A percentile compares a stretch with the other conserved stretches of the same genome.
Evolutionary conservation across 129 eudicot genomes (phyloP).

Genomic region (Flaveria ramosissima): DNA sequence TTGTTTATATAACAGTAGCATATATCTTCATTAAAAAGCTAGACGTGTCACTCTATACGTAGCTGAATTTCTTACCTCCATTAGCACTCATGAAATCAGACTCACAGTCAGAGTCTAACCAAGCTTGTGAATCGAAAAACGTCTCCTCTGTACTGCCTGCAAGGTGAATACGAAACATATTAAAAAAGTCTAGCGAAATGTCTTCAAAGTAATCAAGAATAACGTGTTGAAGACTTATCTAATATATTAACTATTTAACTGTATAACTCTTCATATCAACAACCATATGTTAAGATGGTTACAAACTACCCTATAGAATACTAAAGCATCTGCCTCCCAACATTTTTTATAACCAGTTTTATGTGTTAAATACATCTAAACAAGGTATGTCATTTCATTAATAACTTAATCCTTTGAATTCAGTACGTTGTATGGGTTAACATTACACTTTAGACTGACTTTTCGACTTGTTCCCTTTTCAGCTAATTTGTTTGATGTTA

Average conservation of each 20-base stretch:
- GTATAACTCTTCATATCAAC: neutral
- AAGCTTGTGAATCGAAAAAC: slow-evolving; percentile 67
- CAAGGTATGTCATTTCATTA: neutral
- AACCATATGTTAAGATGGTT: neutral
- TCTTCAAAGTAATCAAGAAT: neutral
- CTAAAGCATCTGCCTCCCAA: no score
- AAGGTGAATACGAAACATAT: slow-evolving; percentile 11
- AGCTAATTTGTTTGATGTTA: neutral
- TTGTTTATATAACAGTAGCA: neutral
- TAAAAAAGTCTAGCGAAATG: neutral
- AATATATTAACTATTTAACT: no score
- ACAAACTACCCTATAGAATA: no score
- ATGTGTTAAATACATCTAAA: neutral
- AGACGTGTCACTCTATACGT: neutral
- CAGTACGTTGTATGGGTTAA: neutral
- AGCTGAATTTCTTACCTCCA: slow-evolving; percentile 46
- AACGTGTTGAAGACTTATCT: neutral
- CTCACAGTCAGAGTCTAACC: slow-evolving; percentile 76
- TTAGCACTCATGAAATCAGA: slow-evolving; percentile 58
- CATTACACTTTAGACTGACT: neutral
- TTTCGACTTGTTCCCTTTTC: neutral
- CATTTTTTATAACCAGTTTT: no score
- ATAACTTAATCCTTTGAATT: neutral
- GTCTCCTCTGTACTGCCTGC: slow-evolving; percentile 68
- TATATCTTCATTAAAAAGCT: neutral